Conservation (phyloP, 164 flowering plant species). For the Nelumbo lutea region DNA sequence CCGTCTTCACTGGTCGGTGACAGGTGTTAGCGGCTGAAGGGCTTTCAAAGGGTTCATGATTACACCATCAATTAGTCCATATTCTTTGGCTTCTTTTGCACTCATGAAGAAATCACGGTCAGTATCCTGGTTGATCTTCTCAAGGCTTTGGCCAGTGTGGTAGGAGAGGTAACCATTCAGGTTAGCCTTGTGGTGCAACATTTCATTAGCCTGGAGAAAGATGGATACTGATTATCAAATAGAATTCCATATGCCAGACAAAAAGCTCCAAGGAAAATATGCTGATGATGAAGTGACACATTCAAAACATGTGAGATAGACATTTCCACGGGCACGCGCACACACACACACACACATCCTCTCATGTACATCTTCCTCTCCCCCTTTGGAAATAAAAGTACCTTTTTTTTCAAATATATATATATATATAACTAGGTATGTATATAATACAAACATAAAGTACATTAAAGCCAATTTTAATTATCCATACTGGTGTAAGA, state of each 20-base stretch:
- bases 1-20: constrained; percentile 19
- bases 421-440: too few relatives aligned
- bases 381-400: too few relatives aligned
- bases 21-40: constrained; percentile 57
- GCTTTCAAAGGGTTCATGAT: constrained; percentile 94
- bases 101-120: constrained; percentile 98
- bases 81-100: constrained; percentile 89
- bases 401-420: too few relatives aligned
- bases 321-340: too few relatives aligned
- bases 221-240: not conserved
- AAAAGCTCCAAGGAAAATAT: not conserved
- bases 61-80: constrained; percentile 88
- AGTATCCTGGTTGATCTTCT: constrained; percentile 79
- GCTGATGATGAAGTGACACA: not conserved
- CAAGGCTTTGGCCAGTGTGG: constrained; percentile 83
- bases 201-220: constrained; percentile 67
- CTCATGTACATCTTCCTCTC: too few relatives aligned
- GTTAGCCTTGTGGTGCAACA: constrained; percentile 93
- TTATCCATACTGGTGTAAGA: too few relatives aligned
- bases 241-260: too few relatives aligned
- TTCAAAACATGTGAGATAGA: too few relatives aligned
- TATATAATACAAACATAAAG: too few relatives aligned
- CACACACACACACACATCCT: too few relatives aligned
- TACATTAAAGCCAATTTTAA: too few relatives aligned
- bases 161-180: constrained; percentile 77